Evolutionary conservation across 371 early-diverging fungal genomes (phyloP).

Genomic region (Mucor indicus): DNA sequence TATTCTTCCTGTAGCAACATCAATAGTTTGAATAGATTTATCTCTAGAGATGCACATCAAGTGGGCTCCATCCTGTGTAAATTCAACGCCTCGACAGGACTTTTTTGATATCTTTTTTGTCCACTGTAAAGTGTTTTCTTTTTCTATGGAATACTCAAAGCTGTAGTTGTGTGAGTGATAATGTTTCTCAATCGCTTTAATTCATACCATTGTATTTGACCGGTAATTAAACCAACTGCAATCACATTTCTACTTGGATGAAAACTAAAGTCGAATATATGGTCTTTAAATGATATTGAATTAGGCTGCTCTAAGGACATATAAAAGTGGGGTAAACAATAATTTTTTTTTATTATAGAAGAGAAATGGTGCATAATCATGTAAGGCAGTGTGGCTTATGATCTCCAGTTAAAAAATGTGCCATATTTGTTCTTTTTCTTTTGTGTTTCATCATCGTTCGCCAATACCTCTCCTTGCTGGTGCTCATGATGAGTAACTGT

Average conservation of each 20-base stretch:
- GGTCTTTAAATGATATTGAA: slow-evolving; percentile 29
- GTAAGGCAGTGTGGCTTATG: slow-evolving; percentile 1
- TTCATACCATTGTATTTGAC: slow-evolving; percentile 68
- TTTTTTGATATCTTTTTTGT: slow-evolving; percentile 67
- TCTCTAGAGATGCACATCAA: slow-evolving; percentile 68
- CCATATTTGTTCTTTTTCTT: slow-evolving; percentile 9
- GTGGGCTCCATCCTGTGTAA: slow-evolving; percentile 65
- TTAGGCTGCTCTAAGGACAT: slow-evolving; percentile 1
- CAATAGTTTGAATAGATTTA: slow-evolving; percentile 69
- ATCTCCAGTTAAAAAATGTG: slow-evolving; percentile 7
- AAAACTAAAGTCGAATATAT: slow-evolving; percentile 73
- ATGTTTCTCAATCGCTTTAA: neutral
- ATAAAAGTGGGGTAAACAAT: neutral
- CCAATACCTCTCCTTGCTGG: too few species aligned
- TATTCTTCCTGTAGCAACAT: slow-evolving; percentile 62
- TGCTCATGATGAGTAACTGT: too few species aligned
- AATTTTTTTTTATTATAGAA: neutral
- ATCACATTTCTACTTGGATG: slow-evolving; percentile 70
- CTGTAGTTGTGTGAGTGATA: neutral
- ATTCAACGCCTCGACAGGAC: slow-evolving; percentile 81
- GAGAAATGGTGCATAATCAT: neutral
- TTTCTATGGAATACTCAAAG: neutral
- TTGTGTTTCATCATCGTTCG: neutral
- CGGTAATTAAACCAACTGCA: slow-evolving; percentile 71
- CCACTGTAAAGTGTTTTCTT: slow-evolving; percentile 32